Evolutionary conservation across 176 grass and related monocot genomes (phyloP), one percentile per base, ranked within the genome.

Genomic region (Eragrostis curvula): DNA sequence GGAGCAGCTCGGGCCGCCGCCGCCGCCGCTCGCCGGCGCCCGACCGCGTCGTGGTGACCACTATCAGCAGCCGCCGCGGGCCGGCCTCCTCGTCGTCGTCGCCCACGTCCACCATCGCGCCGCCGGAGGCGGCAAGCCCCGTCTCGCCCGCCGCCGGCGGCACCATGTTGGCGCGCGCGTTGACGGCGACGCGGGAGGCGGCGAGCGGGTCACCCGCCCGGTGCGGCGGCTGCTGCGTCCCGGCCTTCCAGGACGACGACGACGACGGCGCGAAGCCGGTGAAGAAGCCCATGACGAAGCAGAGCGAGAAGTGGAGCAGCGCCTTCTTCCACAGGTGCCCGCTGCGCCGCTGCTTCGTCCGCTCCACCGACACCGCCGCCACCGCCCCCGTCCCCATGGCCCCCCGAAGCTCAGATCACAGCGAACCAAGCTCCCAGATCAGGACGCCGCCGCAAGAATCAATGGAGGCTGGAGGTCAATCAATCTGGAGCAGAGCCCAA

Each of bases 241-340:
- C n/a, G 16, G 71, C 13, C 16, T 69, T 71, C 79, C 84, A 85
- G 13, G 69, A 72, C 0, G 82, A 78, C 3, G 84, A 71, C 3
- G 84, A 93, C 12, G 93, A 90, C 3, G 97, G 97, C 28, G 93
- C 93, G 83, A 99, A 99, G 25, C 97, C 97, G 21, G 93, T 96
- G 89, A 99, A 99, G 91, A 99, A 99, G 21, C 97, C 97, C 91
- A 92, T 96, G 62, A 94, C 89, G 81, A 99, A 99, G 87, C 97
- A 99, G 58, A 99, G 89, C 5, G 96, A 93, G 93, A 99, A 99
- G 79, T 99, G 96, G 83, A 99, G 55, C 29, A 96, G 73, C 48
- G 93, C 97, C 65, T 89, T 90, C 93, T 99, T 99, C 97, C 97
- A 99, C 5, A 96, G 87, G 41, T 96, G 87, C 20, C 87, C 80